Conservation (phyloP, 345 rosid species). For the Conringia planisiliqua region DNA sequence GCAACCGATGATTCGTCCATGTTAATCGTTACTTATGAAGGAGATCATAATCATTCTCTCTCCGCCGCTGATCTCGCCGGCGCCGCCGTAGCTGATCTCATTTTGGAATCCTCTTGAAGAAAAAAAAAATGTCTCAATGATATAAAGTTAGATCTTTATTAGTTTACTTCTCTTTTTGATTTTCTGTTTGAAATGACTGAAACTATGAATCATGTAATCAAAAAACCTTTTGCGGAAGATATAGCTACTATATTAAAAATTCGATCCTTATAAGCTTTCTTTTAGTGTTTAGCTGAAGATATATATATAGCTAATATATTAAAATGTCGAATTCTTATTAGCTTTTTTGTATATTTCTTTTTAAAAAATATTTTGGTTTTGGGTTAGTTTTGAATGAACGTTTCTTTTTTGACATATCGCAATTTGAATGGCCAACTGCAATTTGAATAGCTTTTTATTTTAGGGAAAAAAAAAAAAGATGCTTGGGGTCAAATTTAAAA, state of each 20-base stretch:
- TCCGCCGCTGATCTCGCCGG: slow-evolving; percentile 57
- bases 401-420: background rate
- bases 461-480: background rate
- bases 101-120: slow-evolving; percentile 78
- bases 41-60: slow-evolving; percentile 78
- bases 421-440: background rate
- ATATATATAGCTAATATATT: too few relatives aligned
- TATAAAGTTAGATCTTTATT: slow-evolving; percentile 6
- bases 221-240: background rate
- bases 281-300: background rate
- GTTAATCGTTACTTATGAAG: slow-evolving; percentile 89
- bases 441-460: background rate
- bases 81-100: slow-evolving; percentile 45
- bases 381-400: background rate
- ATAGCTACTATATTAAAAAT: background rate
- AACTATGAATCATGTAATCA: slow-evolving; percentile 20
- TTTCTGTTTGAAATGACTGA: background rate
- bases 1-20: slow-evolving; percentile 78
- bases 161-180: background rate
- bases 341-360: background rate
- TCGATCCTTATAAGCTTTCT: background rate
- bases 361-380: background rate
- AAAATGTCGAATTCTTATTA: background rate
- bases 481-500: slow-evolving; percentile 5
- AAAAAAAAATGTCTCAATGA: background rate